These are phyloP conservation scores for Psilocybe sp. DNA, from an alignment of 768 basidiomycete species.

Conservation along the genomic window DNA sequence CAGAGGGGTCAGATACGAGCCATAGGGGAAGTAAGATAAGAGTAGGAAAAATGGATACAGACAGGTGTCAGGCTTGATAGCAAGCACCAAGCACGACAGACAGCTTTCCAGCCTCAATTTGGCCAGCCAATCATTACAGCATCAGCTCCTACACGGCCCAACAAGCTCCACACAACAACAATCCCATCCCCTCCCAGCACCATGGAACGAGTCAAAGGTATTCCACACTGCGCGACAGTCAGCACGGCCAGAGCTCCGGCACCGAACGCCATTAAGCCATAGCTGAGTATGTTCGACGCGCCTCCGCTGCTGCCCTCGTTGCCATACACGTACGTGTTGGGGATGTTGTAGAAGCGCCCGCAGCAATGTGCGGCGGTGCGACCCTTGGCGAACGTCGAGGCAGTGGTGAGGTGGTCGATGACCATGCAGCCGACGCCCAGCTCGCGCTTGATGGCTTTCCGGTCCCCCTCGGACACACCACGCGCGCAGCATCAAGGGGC, in stretches of 20 bases:
- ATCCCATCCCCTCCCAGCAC: slow-evolving; percentile 54
- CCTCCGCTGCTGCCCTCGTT: slow-evolving; percentile 32
- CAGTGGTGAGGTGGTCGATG: slow-evolving; percentile 67
- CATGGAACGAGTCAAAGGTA: too few relatives aligned
- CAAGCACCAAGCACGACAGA: too few relatives aligned
- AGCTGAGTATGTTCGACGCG: slow-evolving; percentile 32
- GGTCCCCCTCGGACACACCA: slow-evolving; percentile 72
- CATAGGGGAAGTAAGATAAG: too few relatives aligned
- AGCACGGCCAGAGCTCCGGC: slow-evolving; percentile 62
- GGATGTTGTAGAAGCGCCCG: slow-evolving; percentile 78
- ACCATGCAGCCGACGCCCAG: slow-evolving; percentile 74
- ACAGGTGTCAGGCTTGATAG: too few relatives aligned
- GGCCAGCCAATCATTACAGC: too few relatives aligned
- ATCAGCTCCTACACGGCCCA: too few relatives aligned
- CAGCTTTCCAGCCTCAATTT: too few relatives aligned
- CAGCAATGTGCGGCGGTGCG: slow-evolving; percentile 18
- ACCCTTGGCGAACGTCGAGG: slow-evolving; percentile 13
- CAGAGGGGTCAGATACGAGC: too few relatives aligned
- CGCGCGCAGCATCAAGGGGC: slow-evolving; percentile 41
- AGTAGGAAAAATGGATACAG: too few relatives aligned
- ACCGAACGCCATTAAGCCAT: slow-evolving; percentile 57
- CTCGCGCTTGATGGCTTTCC: slow-evolving; percentile 77
- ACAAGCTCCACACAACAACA: too few relatives aligned
- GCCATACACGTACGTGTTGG: slow-evolving; percentile 69
- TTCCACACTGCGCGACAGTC: slow-evolving; percentile 63